Conservation (phyloP, 2,329 filamentous ascomycete species). For the Alternaria panax region DNA sequence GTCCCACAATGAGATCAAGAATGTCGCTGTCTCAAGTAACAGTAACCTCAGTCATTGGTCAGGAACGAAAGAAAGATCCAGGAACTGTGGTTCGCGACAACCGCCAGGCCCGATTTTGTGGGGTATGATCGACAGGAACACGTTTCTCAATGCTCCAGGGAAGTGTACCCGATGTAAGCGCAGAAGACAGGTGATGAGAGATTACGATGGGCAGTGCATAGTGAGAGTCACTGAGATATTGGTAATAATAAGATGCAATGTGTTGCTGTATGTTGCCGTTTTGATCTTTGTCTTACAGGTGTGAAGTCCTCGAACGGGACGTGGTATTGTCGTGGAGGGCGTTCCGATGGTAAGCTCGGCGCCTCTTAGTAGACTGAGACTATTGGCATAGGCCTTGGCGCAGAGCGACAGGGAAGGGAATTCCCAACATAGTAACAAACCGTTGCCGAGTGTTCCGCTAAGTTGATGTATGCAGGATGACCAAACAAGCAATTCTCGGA, state of each 20-base stretch:
- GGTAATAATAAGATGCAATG: background rate
- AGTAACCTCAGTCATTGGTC: conserved; percentile 21
- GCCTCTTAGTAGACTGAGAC: background rate
- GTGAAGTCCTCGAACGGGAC: background rate
- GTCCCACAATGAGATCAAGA: background rate
- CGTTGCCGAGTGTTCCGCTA: conserved; percentile 20
- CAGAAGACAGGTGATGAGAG: background rate
- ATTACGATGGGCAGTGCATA: background rate
- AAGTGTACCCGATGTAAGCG: background rate
- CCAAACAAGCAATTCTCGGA: conserved; percentile 4
- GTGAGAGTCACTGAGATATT: background rate
- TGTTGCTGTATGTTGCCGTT: background rate
- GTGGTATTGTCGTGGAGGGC: background rate
- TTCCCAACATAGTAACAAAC: conserved; percentile 9
- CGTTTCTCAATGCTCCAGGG: background rate
- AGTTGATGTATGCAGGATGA: background rate
- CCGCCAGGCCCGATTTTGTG: conserved; percentile 6
- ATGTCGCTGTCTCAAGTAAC: conserved; percentile 25
- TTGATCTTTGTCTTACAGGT: background rate
- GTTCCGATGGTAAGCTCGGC: conserved; percentile 9
- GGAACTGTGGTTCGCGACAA: conserved; percentile 1
- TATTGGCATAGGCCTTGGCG: conserved; percentile 12
- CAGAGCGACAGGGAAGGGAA: background rate
- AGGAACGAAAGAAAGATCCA: background rate
- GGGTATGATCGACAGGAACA: conserved; percentile 12